Evolutionary conservation across 306 rosid genomes (phyloP), one percentile per base, ranked within the genome.

Genomic region (Mimosa pudica): DNA sequence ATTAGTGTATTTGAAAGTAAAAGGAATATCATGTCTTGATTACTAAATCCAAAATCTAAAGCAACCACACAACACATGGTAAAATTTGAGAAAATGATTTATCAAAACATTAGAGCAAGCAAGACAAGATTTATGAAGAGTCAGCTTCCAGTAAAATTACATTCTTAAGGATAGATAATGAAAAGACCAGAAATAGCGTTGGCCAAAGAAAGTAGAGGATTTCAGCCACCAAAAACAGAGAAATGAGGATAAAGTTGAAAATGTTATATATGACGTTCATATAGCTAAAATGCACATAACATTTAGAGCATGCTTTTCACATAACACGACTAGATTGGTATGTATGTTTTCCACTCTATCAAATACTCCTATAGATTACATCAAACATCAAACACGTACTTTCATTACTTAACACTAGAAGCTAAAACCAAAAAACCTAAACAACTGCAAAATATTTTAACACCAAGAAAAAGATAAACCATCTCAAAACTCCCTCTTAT

Each of bases 41-140:
- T 62, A 32, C 51, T 18, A 57, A 7, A 58, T 14, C 57, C 14
- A 42, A 36, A 74, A 33, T 74, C 49, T 60, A 51, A 18, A 11
- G 68, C 52, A 58, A 71, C 38, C 7, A 70, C 73, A 49, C 36
- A 70, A 76, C 10, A 30, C 60, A 60, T 20, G 57, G 44, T 48
- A 35, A 52, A 76, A 64, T 57, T 58, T 32, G 20, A 32, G 14
- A 3, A 74, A 4, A 30, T 48, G 17, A 8, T 41, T 47, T 18
- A 47, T 73, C 20, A 78, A 78, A 78, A 68, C 45, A 67, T 60
- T 30, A 67, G 52, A n/a, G 55, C 60, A 78, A 10, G 48, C 45
- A 62, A 55, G 45, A 64, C 62, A 54, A 20, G 55, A n/a, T 13
- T 60, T 68, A 35, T 60, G 35, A 30, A 68, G 60, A 18, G 49